Base-by-base conservation (phyloP, 352 stramenopile genomes). In the Pelagophyceae sp. region DNA sequence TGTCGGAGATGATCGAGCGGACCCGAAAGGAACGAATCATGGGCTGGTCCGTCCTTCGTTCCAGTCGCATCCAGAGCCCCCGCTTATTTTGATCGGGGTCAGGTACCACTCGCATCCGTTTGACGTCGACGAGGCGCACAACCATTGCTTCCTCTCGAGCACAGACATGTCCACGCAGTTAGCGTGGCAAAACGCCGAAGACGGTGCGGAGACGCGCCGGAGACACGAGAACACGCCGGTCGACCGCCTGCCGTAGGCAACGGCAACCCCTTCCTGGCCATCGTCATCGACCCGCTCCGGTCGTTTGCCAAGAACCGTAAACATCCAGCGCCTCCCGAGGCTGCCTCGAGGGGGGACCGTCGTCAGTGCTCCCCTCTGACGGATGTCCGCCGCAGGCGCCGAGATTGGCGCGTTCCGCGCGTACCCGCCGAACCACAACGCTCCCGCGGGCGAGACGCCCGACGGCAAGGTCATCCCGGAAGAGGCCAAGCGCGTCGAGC, bases 101-200 rank as follows among this genome's bases (percentile, higher is more conserved):
- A 99, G 96, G 96, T 99, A 99, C 87, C 96, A 99, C 83, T 96
- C 91, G 79, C 96, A 99, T 79, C 96, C 96, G 5, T 99, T 99
- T 80, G 96, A 99, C 82, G 90, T 99, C 6, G 82, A 83, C 19
- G 81, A 88, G 77, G 87, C 94, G 76, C 89, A 98, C 80, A 92
- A 90, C 77, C 94, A 99, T 83, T 99, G 95, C 85, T 99, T 98
- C 83, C 85, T 99, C 31, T 97, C 90, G 72, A 91, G 91, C 65
- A 99, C 95, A 17, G 96, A 99, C 83, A 87, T 99, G 60, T 95
- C 86, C 67, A 99, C 95, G 72, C 95, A 99, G 84, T 85, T 98
- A 25, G 92, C 97, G 78, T 99, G 96, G 96, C 96, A 99, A 84
- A 88, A 94, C 51, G 93, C 91, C 19, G 95, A 99, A 86, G 96